phyloP scores from a whole-genome alignment of 179 eudicot species.

The Monotropa hypopitys region DNA sequence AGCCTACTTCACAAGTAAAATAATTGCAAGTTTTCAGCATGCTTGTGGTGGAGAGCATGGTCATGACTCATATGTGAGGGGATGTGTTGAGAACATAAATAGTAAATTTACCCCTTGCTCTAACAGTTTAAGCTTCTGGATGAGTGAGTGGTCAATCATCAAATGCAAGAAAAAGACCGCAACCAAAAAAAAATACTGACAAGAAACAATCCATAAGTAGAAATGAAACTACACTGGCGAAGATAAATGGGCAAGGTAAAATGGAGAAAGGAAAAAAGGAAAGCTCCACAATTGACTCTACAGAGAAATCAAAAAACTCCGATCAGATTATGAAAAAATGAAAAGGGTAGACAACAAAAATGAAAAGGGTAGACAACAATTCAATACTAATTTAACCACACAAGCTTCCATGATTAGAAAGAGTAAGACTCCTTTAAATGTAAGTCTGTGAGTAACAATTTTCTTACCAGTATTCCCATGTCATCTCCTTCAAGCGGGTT shows the following conservation, averaged over 20 bases:
- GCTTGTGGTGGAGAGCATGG: neutral
- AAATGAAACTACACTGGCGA: neutral
- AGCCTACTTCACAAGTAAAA: neutral
- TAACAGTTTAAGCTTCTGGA: neutral
- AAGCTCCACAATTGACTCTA: neutral
- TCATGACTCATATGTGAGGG: neutral
- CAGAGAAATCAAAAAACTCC: neutral
- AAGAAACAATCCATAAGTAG: neutral
- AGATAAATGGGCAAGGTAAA: neutral
- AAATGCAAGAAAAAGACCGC: no score
- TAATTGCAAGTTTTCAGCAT: neutral
- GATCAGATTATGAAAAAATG: neutral
- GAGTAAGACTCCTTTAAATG: neutral
- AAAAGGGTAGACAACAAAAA: neutral
- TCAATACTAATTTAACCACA: slow-evolving; percentile 3
- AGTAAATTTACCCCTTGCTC: neutral
- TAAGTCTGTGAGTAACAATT: neutral
- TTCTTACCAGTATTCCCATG: slow-evolving; percentile 85
- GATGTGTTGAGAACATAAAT: neutral
- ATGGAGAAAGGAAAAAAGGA: neutral
- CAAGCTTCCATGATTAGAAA: neutral
- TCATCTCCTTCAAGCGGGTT: slow-evolving; percentile 74
- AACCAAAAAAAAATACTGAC: neutral
- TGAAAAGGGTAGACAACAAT: neutral
- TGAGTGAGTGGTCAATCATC: neutral